phyloP scores from a whole-genome alignment of 2,329 filamentous ascomycete species.

The Aotearoamyces nothofagi region DNA sequence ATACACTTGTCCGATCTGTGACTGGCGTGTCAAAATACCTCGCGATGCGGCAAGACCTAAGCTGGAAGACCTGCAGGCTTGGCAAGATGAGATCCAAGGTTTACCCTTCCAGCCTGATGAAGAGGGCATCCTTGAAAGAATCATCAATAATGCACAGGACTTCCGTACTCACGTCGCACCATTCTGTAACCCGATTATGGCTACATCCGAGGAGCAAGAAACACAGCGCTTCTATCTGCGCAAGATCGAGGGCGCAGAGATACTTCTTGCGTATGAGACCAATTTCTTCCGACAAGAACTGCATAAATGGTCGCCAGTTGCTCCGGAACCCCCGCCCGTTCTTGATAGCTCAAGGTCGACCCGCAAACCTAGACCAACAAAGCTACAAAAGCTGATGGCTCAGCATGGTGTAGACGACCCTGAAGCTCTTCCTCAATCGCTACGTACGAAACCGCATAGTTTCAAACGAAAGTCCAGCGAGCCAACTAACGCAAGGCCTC shows the following conservation, averaged over 20 bases:
- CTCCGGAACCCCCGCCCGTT: conserved; percentile 70
- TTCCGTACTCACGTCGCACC: conserved; percentile 73
- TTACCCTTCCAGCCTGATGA: conserved; percentile 95
- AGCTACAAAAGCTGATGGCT: conserved; percentile 86
- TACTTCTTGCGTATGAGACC: conserved; percentile 82
- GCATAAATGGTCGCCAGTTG: conserved; percentile 88
- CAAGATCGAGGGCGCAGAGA: conserved; percentile 94
- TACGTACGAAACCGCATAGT: conserved; percentile 17
- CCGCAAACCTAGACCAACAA: conserved; percentile 88
- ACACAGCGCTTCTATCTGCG: conserved; percentile 89
- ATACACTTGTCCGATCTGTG: conserved; percentile 95
- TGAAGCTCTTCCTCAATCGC: conserved; percentile 71
- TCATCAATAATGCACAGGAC: conserved; percentile 69
- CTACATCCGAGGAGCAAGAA: conserved; percentile 72
- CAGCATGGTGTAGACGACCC: conserved; percentile 81
- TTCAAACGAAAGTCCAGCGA: conserved; percentile 20
- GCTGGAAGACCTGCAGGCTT: conserved; percentile 71
- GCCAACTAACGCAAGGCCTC: conserved; percentile 13
- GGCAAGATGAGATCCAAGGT: conserved; percentile 66
- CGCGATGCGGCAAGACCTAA: conserved; percentile 92
- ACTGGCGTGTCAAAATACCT: conserved; percentile 93
- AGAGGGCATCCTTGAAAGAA: conserved; percentile 70
- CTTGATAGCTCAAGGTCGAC: conserved; percentile 82
- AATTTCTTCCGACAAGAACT: conserved; percentile 95
- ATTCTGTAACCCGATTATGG: conserved; percentile 69